A percentile compares a stretch with the other conserved stretches of the same genome.
Evolutionary conservation across 495 filamentous ascomycete genomes (phyloP).

Genomic region (Copromyces sp.): DNA sequence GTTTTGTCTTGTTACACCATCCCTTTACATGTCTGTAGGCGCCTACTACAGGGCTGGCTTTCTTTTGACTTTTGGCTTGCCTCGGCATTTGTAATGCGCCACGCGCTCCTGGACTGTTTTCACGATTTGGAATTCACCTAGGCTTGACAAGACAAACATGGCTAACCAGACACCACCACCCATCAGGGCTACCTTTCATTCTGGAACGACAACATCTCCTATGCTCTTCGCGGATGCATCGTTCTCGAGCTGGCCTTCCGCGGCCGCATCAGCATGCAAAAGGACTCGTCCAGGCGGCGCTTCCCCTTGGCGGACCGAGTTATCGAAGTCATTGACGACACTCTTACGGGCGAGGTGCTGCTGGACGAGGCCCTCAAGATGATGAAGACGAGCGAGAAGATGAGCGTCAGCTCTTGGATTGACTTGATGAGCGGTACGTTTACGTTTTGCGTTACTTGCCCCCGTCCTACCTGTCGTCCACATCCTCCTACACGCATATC

Average conservation of each 20-base stretch:
- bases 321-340: slow-evolving; percentile 96
- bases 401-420: slow-evolving; percentile 98
- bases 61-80: not conserved
- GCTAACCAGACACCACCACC: slow-evolving; percentile 5
- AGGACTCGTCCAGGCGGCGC: slow-evolving; percentile 81
- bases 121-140: not conserved
- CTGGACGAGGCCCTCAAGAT: slow-evolving; percentile 98
- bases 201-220: slow-evolving; percentile 99
- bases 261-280: slow-evolving; percentile 96
- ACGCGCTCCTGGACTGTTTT: not conserved
- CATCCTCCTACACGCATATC: not conserved
- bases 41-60: not conserved
- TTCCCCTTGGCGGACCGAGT: slow-evolving; percentile 86
- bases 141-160: not conserved
- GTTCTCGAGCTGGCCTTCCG: slow-evolving; percentile 94
- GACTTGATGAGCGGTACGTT: slow-evolving; percentile 90
- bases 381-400: slow-evolving; percentile 99
- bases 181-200: slow-evolving; percentile 90
- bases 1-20: not conserved
- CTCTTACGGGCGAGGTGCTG: slow-evolving; percentile 91
- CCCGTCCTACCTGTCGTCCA: not conserved
- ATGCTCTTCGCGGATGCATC: slow-evolving; percentile 93
- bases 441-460: slow-evolving; percentile 19
- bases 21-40: not conserved
- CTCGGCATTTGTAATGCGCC: not conserved